phyloP scores from a whole-genome alignment of 192 early-diverging fungal genomes.

The Mortierella hygrophila region DNA sequence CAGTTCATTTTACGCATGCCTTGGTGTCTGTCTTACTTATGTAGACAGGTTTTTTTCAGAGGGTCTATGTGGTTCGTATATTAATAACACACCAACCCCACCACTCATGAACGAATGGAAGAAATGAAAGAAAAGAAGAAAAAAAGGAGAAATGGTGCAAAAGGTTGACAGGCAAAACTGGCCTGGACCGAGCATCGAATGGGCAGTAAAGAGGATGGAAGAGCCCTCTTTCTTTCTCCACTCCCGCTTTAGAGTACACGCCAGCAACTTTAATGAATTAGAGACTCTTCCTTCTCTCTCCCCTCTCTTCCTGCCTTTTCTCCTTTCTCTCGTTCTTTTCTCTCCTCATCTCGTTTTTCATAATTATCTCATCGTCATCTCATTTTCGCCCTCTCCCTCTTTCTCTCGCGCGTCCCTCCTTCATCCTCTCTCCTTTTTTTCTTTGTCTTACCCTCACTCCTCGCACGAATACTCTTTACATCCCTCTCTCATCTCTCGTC shows the following conservation, averaged over 20 bases:
- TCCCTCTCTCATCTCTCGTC: not conserved
- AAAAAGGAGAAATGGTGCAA: not conserved
- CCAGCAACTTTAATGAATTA: not conserved
- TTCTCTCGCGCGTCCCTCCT: not conserved
- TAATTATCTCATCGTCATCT: not conserved
- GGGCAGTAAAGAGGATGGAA: constrained; percentile 3
- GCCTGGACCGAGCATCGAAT: constrained; percentile 3
- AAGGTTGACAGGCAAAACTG: not conserved
- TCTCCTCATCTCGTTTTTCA: not conserved
- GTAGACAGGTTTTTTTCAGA: not conserved
- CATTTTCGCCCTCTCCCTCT: not conserved
- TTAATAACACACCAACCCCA: constrained; percentile 2
- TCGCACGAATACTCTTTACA: not conserved
- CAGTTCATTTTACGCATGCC: not conserved
- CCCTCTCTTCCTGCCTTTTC: not conserved
- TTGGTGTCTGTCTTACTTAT: not conserved
- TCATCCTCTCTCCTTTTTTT: not conserved
- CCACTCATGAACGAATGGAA: not conserved
- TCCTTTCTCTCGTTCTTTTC: not conserved
- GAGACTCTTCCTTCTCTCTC: not conserved
- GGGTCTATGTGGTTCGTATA: not conserved
- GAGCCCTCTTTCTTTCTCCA: not conserved
- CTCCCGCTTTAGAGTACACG: not conserved
- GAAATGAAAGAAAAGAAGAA: not conserved
- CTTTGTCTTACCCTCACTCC: too few species aligned